Evolutionary conservation across 2,329 filamentous ascomycete genomes (phyloP).

Genomic region (Xylaria sp.): DNA sequence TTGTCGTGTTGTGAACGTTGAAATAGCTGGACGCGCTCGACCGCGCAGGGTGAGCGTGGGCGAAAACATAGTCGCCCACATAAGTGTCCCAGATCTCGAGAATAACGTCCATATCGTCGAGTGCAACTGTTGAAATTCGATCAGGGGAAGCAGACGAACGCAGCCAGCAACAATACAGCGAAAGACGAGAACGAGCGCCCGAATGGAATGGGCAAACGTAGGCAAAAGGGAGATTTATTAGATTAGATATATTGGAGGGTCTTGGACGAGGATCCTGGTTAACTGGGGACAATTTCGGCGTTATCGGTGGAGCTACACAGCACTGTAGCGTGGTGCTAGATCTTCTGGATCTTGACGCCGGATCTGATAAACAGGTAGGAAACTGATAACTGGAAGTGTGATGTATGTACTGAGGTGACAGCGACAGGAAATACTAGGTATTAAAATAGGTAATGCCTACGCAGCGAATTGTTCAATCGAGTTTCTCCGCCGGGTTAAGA

Average conservation of each 20-base stretch:
- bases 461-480: constrained; percentile 6
- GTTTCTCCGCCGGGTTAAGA: constrained; percentile 3
- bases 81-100: constrained; percentile 87
- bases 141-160: constrained; percentile 11
- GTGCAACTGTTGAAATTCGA: constrained; percentile 22
- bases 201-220: neutral
- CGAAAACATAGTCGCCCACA: constrained; percentile 82
- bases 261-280: constrained; percentile 13
- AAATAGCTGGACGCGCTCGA: constrained; percentile 61
- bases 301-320: constrained; percentile 25
- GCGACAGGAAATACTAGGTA: neutral
- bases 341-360: constrained; percentile 7
- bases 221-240: constrained; percentile 12
- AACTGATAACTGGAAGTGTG: neutral
- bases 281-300: constrained; percentile 19
- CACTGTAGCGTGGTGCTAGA: neutral
- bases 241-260: neutral
- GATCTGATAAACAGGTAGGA: constrained; percentile 29
- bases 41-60: constrained; percentile 72
- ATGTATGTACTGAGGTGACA: neutral
- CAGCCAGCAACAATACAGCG: constrained; percentile 8
- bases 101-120: constrained; percentile 83
- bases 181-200: neutral
- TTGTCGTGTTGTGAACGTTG: constrained; percentile 59
- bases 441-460: neutral